Conservation (phyloP, 352 stramenopile genomes). For the Globisporangium emineosum region DNA sequence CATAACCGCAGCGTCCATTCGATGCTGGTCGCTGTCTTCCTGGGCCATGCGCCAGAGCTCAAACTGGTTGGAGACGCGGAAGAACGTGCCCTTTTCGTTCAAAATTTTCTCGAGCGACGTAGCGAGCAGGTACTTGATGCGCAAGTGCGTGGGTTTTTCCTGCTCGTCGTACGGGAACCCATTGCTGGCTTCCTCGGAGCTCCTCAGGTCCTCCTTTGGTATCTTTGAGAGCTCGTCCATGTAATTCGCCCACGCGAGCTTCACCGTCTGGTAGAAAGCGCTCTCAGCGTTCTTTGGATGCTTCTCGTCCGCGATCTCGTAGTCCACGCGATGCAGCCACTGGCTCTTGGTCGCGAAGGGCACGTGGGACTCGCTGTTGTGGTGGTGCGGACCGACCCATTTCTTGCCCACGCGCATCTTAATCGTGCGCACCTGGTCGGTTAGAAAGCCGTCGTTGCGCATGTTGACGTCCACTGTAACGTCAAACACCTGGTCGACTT, state of each 20-base stretch:
- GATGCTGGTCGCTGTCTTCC: slow-evolving; percentile 46
- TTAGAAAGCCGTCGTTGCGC: slow-evolving; percentile 50
- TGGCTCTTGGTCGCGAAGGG: slow-evolving; percentile 26
- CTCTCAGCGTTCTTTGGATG: slow-evolving; percentile 30
- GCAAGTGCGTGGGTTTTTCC: slow-evolving; percentile 49
- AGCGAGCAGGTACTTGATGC: slow-evolving; percentile 60
- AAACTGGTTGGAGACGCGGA: slow-evolving; percentile 44
- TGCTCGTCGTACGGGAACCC: slow-evolving; percentile 51
- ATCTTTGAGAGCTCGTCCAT: slow-evolving; percentile 45
- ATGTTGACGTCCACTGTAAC: slow-evolving; percentile 42
- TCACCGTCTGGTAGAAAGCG: slow-evolving; percentile 55
- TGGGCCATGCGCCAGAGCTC: slow-evolving; percentile 72
- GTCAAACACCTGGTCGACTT: slow-evolving; percentile 65
- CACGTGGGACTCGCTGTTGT: slow-evolving; percentile 34
- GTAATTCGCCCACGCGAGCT: slow-evolving; percentile 52
- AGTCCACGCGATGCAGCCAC: slow-evolving; percentile 71
- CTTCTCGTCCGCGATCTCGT: slow-evolving; percentile 37
- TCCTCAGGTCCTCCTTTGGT: slow-evolving; percentile 40
- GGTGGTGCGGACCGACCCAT: slow-evolving; percentile 64
- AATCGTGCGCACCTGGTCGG: slow-evolving; percentile 46
- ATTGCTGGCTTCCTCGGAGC: slow-evolving; percentile 22
- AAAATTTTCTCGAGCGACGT: slow-evolving; percentile 54
- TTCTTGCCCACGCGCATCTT: slow-evolving; percentile 54
- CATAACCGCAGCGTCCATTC: slow-evolving; percentile 15
- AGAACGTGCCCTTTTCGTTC: slow-evolving; percentile 47